Evolutionary conservation across 2,329 filamentous ascomycete species (phyloP).

Genomic region (Xylariaceae sp.): DNA sequence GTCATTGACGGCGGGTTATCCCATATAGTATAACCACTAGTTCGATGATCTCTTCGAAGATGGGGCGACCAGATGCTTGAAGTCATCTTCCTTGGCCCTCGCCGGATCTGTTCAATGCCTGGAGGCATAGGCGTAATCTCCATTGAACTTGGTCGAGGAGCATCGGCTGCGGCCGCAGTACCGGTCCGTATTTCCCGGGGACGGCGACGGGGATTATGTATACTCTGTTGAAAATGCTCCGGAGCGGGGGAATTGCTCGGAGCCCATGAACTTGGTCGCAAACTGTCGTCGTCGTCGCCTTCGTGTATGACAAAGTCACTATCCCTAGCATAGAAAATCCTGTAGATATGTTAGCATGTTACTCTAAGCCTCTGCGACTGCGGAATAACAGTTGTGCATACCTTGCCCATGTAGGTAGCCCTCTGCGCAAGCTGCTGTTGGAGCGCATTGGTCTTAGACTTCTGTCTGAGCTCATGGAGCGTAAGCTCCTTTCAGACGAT

Average conservation of each 20-base stretch:
- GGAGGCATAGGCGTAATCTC: slow-evolving; percentile 36
- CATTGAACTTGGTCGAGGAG: slow-evolving; percentile 39
- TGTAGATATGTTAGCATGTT: slow-evolving; percentile 32
- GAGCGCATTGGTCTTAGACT: slow-evolving; percentile 24
- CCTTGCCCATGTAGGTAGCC: slow-evolving; percentile 55
- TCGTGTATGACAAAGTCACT: slow-evolving; percentile 23
- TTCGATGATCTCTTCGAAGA: slow-evolving; percentile 61
- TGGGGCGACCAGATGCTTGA: slow-evolving; percentile 73
- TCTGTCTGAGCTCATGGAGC: slow-evolving; percentile 47
- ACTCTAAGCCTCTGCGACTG: too few relatives aligned
- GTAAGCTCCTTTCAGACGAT: slow-evolving; percentile 50
- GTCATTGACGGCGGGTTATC: slow-evolving; percentile 65
- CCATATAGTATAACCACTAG: slow-evolving; percentile 63
- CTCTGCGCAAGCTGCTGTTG: slow-evolving; percentile 43
- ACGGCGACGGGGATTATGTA: slow-evolving; percentile 32
- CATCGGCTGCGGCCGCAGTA: slow-evolving; percentile 24
- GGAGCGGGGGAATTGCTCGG: slow-evolving; percentile 49
- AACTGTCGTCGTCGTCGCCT: slow-evolving; percentile 46
- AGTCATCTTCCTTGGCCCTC: slow-evolving; percentile 44
- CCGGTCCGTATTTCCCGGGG: slow-evolving; percentile 21
- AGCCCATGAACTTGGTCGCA: slow-evolving; percentile 42
- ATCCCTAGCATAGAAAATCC: slow-evolving; percentile 69
- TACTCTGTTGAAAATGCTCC: slow-evolving; percentile 42
- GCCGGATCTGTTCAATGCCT: slow-evolving; percentile 30
- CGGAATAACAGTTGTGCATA: slow-evolving; percentile 26